A percentile compares a stretch with the other conserved stretches of the same genome.
Conservation (phyloP, 2,329 filamentous ascomycete species). For the Thermoascus crustaceus region DNA sequence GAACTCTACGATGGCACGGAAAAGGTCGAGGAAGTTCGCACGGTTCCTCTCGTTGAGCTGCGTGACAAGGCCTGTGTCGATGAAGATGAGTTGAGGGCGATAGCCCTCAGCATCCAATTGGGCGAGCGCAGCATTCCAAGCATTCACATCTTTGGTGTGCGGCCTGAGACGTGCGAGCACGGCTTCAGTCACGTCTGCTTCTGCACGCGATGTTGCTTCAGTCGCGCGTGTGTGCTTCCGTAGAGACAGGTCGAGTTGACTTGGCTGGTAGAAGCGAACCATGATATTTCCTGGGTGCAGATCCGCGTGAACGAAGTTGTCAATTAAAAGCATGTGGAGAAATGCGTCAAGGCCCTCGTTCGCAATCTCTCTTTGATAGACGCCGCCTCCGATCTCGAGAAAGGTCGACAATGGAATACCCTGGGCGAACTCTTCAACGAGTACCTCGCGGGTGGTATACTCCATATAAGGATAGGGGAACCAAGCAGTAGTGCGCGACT, state of each 20-base stretch:
- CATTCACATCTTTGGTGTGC: conserved; percentile 55
- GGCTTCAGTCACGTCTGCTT: conserved; percentile 74
- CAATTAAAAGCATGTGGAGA: conserved; percentile 88
- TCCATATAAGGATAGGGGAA: conserved; percentile 92
- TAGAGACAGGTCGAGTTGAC: conserved; percentile 58
- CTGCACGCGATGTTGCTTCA: conserved; percentile 40
- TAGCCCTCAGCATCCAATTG: conserved; percentile 82
- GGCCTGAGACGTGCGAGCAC: conserved; percentile 74
- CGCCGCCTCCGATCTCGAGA: conserved; percentile 80
- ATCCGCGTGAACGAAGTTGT: conserved; percentile 97
- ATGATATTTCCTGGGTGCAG: conserved; percentile 98
- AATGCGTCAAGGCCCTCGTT: conserved; percentile 94
- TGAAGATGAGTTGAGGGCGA: conserved; percentile 90
- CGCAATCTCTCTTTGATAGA: conserved; percentile 89
- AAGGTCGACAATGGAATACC: conserved; percentile 89
- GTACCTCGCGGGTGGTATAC: conserved; percentile 82
- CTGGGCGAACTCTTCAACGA: conserved; percentile 93
- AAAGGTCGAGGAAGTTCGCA: conserved; percentile 86
- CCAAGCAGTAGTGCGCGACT: conserved; percentile 81
- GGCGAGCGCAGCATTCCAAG: conserved; percentile 66
- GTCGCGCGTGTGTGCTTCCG: conserved; percentile 34
- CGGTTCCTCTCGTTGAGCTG: conserved; percentile 83
- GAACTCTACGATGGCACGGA: conserved; percentile 92
- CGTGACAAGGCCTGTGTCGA: conserved; percentile 91
- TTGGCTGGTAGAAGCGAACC: conserved; percentile 92